Evolutionary conservation across 1,284 basidiomycete species (phyloP).

Genomic region (Malassezia sp.): DNA sequence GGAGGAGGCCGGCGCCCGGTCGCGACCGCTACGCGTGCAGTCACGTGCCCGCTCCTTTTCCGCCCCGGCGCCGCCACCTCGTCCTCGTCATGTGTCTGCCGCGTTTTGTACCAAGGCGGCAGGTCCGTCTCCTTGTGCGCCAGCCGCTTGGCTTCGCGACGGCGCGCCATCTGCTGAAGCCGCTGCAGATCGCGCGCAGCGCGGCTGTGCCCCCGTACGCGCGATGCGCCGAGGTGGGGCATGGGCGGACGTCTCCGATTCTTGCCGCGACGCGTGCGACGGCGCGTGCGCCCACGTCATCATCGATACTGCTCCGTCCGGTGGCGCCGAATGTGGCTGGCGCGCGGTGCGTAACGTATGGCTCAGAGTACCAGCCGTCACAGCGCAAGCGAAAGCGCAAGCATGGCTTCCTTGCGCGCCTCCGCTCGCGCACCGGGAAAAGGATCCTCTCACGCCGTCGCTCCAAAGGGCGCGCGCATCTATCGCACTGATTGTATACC

Average conservation of each 20-base stretch:
- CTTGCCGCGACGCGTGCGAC: conserved; percentile 6
- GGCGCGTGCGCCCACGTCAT: background rate
- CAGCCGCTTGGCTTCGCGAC: background rate
- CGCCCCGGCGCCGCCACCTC: background rate
- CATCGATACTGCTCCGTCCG: background rate
- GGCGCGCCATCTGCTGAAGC: too few species aligned
- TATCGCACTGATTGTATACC: conserved; percentile 21
- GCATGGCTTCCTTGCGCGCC: conserved; percentile 69
- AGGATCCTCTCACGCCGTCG: conserved; percentile 53
- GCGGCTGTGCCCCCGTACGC: too few species aligned
- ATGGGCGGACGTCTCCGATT: conserved; percentile 8
- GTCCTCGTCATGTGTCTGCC: conserved; percentile 7
- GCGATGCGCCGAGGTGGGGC: too few species aligned
- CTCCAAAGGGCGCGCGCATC: conserved; percentile 23
- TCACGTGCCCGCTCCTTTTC: conserved; percentile 7
- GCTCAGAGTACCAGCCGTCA: conserved; percentile 74
- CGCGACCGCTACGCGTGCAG: background rate
- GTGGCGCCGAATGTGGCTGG: too few species aligned
- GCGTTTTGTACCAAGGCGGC: conserved; percentile 5
- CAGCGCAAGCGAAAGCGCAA: conserved; percentile 76
- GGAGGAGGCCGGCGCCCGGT: background rate
- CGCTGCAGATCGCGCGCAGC: too few species aligned
- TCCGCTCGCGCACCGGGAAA: conserved; percentile 56
- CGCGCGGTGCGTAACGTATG: conserved; percentile 46
- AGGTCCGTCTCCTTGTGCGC: conserved; percentile 4